Conservation (phyloP, 116 monocot species). For the Trichopus zeylanicus region DNA sequence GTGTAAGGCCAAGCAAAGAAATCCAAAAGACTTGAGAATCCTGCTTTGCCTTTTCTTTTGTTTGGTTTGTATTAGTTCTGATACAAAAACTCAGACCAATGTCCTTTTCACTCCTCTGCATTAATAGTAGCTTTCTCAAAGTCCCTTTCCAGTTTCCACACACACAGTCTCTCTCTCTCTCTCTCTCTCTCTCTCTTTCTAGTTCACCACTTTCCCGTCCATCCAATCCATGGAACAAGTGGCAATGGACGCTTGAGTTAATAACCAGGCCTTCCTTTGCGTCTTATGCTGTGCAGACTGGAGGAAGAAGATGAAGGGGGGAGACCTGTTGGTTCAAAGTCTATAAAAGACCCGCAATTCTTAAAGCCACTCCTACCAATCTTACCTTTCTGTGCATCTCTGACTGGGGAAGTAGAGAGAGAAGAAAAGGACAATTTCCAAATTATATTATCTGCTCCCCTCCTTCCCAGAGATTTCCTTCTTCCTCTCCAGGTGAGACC, state of each 20-base stretch:
- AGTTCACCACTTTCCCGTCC: slow-evolving; percentile 12
- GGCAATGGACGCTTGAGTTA: too few relatives aligned
- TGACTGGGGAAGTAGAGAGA: slow-evolving; percentile 1
- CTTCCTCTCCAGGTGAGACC: too few relatives aligned
- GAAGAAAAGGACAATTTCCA: not conserved
- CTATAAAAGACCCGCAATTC: slow-evolving; percentile 7
- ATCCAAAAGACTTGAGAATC: too few relatives aligned
- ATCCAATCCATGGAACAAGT: slow-evolving; percentile 26
- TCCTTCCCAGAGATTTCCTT: too few relatives aligned
- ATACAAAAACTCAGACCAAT: too few relatives aligned
- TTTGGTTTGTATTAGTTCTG: too few relatives aligned
- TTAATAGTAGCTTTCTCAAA: slow-evolving; percentile 20
- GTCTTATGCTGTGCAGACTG: slow-evolving; percentile 8
- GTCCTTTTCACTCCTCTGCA: slow-evolving; percentile 2
- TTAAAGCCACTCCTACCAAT: not conserved
- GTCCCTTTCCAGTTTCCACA: slow-evolving; percentile 22
- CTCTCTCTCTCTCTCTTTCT: slow-evolving; percentile 15
- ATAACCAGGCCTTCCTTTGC: slow-evolving; percentile 19
- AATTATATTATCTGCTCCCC: not conserved
- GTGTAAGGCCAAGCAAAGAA: too few relatives aligned
- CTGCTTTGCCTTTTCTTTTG: too few relatives aligned
- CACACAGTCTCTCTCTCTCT: slow-evolving; percentile 15
- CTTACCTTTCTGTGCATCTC: not conserved
- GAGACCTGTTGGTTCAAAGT: not conserved
- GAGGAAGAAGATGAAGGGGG: not conserved